Evolutionary conservation across 306 rosid species (phyloP).

Genomic region (Crataegus laevigata): DNA sequence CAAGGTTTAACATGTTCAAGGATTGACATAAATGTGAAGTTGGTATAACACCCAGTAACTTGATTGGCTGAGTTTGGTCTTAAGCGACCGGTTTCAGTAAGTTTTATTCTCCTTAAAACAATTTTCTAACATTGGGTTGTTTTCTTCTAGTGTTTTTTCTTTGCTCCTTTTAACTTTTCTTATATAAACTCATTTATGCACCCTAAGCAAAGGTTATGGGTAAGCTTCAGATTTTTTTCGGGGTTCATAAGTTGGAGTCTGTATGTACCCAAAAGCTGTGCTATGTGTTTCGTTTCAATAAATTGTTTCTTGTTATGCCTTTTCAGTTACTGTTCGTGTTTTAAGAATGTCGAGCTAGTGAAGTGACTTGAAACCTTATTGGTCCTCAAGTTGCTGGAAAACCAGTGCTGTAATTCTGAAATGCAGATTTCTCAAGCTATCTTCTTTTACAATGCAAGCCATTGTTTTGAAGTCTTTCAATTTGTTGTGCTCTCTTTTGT

Average conservation of each 20-base stretch:
- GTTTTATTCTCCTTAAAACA: constrained; percentile 23
- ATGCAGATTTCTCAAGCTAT: neutral
- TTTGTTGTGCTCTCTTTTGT: neutral
- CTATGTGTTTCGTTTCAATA: neutral
- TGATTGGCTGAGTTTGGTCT: constrained; percentile 24
- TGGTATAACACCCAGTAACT: constrained; percentile 25
- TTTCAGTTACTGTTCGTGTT: neutral
- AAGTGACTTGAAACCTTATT: neutral
- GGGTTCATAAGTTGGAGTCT: constrained; percentile 14
- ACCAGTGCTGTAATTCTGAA: neutral
- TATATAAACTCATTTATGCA: constrained; percentile 5
- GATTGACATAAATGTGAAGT: constrained; percentile 34
- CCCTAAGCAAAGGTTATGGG: constrained; percentile 7
- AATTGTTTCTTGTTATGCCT: neutral
- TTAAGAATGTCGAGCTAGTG: neutral
- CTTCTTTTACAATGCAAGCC: neutral
- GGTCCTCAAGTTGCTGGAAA: neutral
- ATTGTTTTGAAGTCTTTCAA: neutral
- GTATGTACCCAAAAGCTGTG: constrained; percentile 13
- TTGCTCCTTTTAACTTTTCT: constrained; percentile 10
- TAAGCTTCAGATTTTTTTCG: neutral
- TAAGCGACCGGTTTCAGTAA: constrained; percentile 25
- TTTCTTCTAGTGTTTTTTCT: constrained; percentile 24
- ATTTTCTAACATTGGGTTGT: constrained; percentile 52
- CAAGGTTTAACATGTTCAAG: constrained; percentile 49